These are phyloP conservation scores for Claviceps capensis DNA, from an alignment of 2,329 filamentous ascomycete species.

Conservation along the genomic window DNA sequence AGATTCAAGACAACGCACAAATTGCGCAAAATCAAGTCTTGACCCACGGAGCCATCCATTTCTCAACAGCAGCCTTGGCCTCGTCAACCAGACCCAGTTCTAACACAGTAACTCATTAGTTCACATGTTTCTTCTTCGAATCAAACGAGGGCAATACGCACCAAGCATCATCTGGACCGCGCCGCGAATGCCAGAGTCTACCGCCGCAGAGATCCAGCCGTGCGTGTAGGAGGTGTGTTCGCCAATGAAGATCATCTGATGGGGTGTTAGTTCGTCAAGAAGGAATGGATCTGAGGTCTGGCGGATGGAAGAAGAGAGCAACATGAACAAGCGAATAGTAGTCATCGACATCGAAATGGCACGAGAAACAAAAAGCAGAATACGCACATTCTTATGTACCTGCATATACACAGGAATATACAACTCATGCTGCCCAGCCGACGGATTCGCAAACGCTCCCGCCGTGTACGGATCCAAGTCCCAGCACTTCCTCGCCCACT, in stretches of 20 bases:
- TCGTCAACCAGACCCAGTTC: conserved; percentile 55
- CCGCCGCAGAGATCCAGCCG: conserved; percentile 53
- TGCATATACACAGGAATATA: conserved; percentile 62
- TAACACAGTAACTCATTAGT: not conserved
- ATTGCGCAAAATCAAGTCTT: not conserved
- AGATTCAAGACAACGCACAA: too few relatives aligned
- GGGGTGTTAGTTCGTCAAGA: not conserved
- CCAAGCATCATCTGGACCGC: conserved; percentile 48
- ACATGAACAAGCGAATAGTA: not conserved
- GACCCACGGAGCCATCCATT: conserved; percentile 60
- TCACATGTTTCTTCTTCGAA: not conserved
- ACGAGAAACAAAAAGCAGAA: not conserved
- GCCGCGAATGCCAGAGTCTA: conserved; percentile 54
- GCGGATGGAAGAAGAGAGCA: not conserved
- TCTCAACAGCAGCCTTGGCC: conserved; percentile 46
- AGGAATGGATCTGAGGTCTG: not conserved
- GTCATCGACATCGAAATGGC: too few relatives aligned
- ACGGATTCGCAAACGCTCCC: conserved; percentile 48
- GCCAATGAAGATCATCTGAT: conserved; percentile 49
- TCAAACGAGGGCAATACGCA: not conserved
- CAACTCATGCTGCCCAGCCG: conserved; percentile 51
- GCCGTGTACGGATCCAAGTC: conserved; percentile 44
- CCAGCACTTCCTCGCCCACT: conserved; percentile 54
- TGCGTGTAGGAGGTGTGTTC: conserved; percentile 62
- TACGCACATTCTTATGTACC: conserved; percentile 43